Evolutionary conservation across 2,329 filamentous ascomycete species (phyloP).

Genomic region (Fusarium clavum): DNA sequence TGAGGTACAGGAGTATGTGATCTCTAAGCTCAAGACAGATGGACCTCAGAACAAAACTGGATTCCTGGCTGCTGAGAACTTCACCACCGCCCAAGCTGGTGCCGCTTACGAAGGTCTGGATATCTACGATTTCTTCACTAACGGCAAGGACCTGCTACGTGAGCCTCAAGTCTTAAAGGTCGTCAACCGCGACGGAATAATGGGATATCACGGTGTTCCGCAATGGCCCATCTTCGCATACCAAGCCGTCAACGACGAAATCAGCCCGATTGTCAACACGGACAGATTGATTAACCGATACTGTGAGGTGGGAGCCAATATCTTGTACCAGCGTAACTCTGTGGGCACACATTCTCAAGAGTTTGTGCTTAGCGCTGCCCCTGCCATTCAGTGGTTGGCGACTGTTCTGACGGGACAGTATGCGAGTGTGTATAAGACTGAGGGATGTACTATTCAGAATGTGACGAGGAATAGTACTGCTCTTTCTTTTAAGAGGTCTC

Average conservation of each 20-base stretch:
- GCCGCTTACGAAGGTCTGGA: slow-evolving; percentile 18
- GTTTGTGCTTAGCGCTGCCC: not conserved
- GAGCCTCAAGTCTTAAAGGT: slow-evolving; percentile 15
- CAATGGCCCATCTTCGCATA: slow-evolving; percentile 41
- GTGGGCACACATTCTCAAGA: slow-evolving; percentile 33
- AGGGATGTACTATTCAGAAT: slow-evolving; percentile 41
- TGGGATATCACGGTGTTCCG: slow-evolving; percentile 44
- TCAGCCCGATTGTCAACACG: slow-evolving; percentile 33
- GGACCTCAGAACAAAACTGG: slow-evolving; percentile 39
- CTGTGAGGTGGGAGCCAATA: slow-evolving; percentile 38
- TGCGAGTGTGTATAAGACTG: slow-evolving; percentile 13
- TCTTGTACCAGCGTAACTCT: slow-evolving; percentile 41
- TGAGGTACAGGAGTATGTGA: slow-evolving; percentile 21
- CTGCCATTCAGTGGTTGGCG: slow-evolving; percentile 32
- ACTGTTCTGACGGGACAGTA: slow-evolving; percentile 30
- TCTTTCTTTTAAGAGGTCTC: slow-evolving; percentile 5
- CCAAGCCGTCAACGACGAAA: slow-evolving; percentile 37
- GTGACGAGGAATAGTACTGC: slow-evolving; percentile 34
- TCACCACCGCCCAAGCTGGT: slow-evolving; percentile 22
- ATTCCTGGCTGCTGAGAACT: slow-evolving; percentile 34
- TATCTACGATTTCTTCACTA: slow-evolving; percentile 33
- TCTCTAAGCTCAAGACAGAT: slow-evolving; percentile 33
- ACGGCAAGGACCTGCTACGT: slow-evolving; percentile 5
- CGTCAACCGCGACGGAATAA: slow-evolving; percentile 39
- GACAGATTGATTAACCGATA: slow-evolving; percentile 37